Evolutionary conservation across 768 basidiomycete species (phyloP).

Genomic region (Amanita rubescens): DNA sequence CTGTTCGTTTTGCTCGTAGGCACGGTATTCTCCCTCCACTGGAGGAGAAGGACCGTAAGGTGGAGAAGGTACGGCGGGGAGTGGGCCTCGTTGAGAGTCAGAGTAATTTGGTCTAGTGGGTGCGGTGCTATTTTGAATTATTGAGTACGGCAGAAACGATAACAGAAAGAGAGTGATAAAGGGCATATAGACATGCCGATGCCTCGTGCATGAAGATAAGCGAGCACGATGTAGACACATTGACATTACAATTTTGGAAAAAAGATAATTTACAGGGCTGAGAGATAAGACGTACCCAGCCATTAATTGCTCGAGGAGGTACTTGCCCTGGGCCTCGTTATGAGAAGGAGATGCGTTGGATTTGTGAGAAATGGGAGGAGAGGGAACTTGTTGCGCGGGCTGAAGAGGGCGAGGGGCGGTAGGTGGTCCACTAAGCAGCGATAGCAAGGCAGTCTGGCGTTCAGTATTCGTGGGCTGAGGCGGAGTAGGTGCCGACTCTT

Average conservation of each 20-base stretch:
- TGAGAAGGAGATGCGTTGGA: conserved; percentile 49
- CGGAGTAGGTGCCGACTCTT: conserved; percentile 27
- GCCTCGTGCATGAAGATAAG: conserved; percentile 12
- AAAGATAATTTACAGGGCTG: conserved; percentile 6
- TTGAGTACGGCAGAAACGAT: conserved; percentile 11
- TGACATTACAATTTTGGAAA: conserved; percentile 2
- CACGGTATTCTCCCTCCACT: conserved; percentile 39
- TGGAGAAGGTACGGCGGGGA: conserved; percentile 38
- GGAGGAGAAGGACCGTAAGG: conserved; percentile 33
- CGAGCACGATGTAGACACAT: conserved; percentile 2
- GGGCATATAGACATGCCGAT: conserved; percentile 20
- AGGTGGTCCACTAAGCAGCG: conserved; percentile 50
- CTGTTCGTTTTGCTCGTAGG: conserved; percentile 36
- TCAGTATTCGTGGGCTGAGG: conserved; percentile 35
- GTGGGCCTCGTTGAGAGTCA: conserved; percentile 35
- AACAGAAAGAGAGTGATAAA: conserved; percentile 10
- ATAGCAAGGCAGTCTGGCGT: conserved; percentile 71
- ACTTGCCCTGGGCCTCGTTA: conserved; percentile 64
- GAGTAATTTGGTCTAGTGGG: conserved; percentile 45
- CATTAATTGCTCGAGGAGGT: conserved; percentile 76
- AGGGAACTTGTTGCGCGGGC: conserved; percentile 55
- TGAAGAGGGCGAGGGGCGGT: conserved; percentile 23
- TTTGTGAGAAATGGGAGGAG: conserved; percentile 56
- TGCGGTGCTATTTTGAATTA: conserved; percentile 29
- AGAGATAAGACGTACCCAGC: conserved; percentile 48